Evolutionary conservation across 202 grass and related monocot species (phyloP).

Genomic region (Schoenoplectus tabernaemontani): DNA sequence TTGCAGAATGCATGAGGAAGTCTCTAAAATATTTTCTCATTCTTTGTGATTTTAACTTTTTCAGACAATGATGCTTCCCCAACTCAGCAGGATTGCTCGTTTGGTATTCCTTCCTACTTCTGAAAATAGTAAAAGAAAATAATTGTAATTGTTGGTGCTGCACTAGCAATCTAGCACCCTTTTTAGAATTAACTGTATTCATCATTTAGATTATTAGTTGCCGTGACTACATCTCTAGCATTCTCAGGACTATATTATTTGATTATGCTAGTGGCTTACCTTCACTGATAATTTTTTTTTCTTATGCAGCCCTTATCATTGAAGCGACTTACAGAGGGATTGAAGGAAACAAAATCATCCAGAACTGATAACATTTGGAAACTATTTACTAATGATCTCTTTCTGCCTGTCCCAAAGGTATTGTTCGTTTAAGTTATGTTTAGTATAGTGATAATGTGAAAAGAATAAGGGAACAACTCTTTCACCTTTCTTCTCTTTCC

Average conservation of each 20-base stretch:
- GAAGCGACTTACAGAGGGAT: conserved; percentile 55
- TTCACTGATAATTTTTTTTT: conserved; percentile 15
- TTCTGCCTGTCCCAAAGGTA: conserved; percentile 83
- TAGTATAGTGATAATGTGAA: background rate
- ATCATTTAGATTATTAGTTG: background rate
- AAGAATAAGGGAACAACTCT: background rate
- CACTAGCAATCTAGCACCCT: background rate
- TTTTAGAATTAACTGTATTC: background rate
- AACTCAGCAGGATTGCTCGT: conserved; percentile 61
- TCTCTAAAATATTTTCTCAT: conserved; percentile 17
- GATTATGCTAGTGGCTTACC: conserved; percentile 5
- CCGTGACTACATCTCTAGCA: background rate
- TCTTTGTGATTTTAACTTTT: conserved; percentile 34
- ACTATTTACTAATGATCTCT: conserved; percentile 67
- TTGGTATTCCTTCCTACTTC: conserved; percentile 46
- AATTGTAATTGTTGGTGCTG: background rate
- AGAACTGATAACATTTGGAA: conserved; percentile 58
- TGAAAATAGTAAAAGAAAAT: conserved; percentile 16
- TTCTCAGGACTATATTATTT: background rate
- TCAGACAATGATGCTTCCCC: conserved; percentile 69
- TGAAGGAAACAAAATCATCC: conserved; percentile 53
- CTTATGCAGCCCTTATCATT: conserved; percentile 62
- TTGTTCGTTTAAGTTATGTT: conserved; percentile 2
- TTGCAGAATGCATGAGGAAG: background rate
- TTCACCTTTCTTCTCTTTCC: conserved; percentile 27